These are phyloP conservation scores for Aeschynomene evenia DNA, from an alignment of 306 rosid species.

Conservation along the genomic window DNA sequence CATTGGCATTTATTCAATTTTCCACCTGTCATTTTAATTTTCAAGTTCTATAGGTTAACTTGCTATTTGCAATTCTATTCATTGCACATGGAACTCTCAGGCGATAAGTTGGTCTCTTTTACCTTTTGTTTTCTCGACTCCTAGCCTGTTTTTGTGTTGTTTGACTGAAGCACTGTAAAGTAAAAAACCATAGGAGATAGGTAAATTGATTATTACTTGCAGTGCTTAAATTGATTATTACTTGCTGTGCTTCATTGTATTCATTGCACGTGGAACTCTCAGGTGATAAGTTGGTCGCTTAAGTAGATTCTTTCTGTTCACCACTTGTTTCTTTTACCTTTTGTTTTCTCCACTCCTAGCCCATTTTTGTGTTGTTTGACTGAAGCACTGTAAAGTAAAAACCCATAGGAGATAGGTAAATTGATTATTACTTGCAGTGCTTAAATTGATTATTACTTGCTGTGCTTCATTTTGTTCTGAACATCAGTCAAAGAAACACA, in stretches of 20 bases:
- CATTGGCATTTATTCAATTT: slow-evolving; percentile 21
- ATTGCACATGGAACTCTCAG: neutral
- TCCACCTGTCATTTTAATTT: slow-evolving; percentile 6
- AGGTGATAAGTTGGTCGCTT: neutral
- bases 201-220: neutral
- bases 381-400: neutral
- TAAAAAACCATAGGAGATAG: neutral
- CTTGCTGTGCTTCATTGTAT: neutral
- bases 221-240: neutral
- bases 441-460: neutral
- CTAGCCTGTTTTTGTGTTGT: neutral
- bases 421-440: neutral
- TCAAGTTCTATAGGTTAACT: slow-evolving; percentile 4
- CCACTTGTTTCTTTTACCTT: neutral
- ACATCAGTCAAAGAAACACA: neutral
- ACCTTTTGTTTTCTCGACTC: neutral
- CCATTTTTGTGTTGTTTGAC: neutral
- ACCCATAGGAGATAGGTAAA: neutral
- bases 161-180: neutral
- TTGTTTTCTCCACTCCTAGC: neutral
- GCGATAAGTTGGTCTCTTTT: neutral
- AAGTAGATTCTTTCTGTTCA: neutral
- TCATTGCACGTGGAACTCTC: neutral
- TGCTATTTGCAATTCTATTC: neutral
- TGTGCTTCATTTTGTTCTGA: neutral